Conservation (phyloP, 179 eudicot genomes). For the Silene coronaria region DNA sequence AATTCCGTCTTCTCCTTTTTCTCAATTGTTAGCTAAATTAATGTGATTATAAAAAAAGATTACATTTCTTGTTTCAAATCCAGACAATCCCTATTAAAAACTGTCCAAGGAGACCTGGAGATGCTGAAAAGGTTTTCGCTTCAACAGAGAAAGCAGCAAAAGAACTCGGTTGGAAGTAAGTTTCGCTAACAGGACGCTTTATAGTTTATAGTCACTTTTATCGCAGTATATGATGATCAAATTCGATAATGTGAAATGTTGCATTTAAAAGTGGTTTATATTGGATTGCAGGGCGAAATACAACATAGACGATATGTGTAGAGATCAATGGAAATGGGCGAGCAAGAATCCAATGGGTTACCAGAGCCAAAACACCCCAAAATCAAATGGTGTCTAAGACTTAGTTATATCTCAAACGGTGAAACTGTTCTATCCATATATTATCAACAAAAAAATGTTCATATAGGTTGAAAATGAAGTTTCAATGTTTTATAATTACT, state of each 20-base stretch:
- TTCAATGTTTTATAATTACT: too few species aligned
- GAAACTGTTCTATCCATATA: too few species aligned
- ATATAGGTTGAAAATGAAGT: too few species aligned
- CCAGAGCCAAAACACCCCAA: slow-evolving; percentile 18
- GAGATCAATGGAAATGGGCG: slow-evolving; percentile 94
- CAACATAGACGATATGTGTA: slow-evolving; percentile 74
- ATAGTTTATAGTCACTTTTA: background rate
- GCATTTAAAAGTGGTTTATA: background rate
- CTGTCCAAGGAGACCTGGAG: slow-evolving; percentile 85
- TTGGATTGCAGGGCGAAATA: slow-evolving; percentile 60
- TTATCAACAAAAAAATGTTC: background rate
- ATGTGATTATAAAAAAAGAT: background rate
- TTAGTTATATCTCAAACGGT: too few species aligned
- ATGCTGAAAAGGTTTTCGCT: slow-evolving; percentile 77
- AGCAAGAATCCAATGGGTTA: slow-evolving; percentile 73
- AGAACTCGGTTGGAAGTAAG: slow-evolving; percentile 95
- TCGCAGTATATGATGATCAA: too few species aligned
- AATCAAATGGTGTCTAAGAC: slow-evolving; percentile 7
- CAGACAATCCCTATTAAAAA: slow-evolving; percentile 74
- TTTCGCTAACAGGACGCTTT: background rate
- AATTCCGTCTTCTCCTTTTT: background rate
- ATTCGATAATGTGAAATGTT: background rate
- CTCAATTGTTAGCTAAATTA: background rate
- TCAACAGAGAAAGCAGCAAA: slow-evolving; percentile 68
- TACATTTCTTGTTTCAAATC: background rate